These are phyloP conservation scores for Oryza punctata DNA, from an alignment of 176 grass and related monocot species.

Conservation along the genomic window DNA sequence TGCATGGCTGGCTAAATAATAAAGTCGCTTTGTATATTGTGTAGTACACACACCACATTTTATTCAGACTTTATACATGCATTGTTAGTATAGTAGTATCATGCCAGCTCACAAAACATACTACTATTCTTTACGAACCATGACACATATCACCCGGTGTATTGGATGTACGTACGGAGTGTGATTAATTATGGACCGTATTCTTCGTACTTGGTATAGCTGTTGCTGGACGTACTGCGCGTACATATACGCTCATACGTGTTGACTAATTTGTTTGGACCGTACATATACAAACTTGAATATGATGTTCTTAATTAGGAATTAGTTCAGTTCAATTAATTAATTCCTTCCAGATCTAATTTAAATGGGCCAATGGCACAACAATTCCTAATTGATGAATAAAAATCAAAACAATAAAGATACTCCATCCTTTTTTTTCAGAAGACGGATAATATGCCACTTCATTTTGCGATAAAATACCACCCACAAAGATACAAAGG, in stretches of 20 bases:
- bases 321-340: not conserved
- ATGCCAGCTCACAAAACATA: constrained; percentile 18
- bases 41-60: not conserved
- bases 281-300: not conserved
- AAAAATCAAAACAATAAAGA: not conserved
- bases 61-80: not conserved
- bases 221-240: not conserved
- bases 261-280: constrained; percentile 6
- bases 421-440: too few relatives aligned
- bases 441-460: too few relatives aligned
- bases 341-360: not conserved
- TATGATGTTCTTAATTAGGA: not conserved
- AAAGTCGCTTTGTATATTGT: not conserved
- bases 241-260: constrained; percentile 4
- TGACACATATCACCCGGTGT: not conserved
- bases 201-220: not conserved
- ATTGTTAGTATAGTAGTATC: not conserved
- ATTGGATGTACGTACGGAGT: constrained; percentile 14
- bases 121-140: constrained; percentile 12
- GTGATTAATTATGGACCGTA: constrained; percentile 21
- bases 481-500: too few relatives aligned
- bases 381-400: not conserved
- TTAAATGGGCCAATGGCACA: not conserved
- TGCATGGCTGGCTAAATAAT: not conserved
- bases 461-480: too few relatives aligned